Conservation (phyloP, 202 grass and related monocot species). For the Musa balbisiana region DNA sequence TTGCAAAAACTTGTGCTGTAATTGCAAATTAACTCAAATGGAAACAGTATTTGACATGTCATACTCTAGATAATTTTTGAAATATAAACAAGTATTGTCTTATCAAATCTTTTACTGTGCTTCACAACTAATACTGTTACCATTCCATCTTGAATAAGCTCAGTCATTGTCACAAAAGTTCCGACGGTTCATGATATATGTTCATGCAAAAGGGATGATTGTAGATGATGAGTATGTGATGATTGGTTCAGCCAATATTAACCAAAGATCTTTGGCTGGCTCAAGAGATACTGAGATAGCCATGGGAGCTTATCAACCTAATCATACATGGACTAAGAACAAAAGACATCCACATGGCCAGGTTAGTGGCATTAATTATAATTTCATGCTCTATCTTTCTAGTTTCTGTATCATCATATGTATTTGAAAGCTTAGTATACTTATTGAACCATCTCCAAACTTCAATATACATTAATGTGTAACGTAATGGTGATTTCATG, state of each 20-base stretch:
- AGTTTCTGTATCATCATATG: neutral
- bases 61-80: neutral
- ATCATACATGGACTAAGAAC: conserved; percentile 10
- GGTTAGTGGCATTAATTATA: neutral
- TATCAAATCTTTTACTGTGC: neutral
- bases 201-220: conserved; percentile 20
- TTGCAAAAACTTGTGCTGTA: neutral
- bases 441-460: too few species aligned
- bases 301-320: conserved; percentile 8
- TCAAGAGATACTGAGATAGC: conserved; percentile 20
- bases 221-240: conserved; percentile 21
- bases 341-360: conserved; percentile 13
- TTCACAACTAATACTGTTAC: neutral
- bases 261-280: conserved; percentile 15
- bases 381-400: neutral
- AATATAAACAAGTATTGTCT: neutral
- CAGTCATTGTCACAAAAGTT: neutral
- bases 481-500: too few species aligned
- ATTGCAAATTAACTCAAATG: neutral
- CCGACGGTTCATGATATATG: conserved; percentile 18
- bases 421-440: neutral
- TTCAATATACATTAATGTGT: too few species aligned
- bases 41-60: neutral
- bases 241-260: conserved; percentile 18
- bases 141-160: neutral